Conservation (phyloP, 2,329 filamentous ascomycete genomes). For the Diplocarpon rosae region DNA sequence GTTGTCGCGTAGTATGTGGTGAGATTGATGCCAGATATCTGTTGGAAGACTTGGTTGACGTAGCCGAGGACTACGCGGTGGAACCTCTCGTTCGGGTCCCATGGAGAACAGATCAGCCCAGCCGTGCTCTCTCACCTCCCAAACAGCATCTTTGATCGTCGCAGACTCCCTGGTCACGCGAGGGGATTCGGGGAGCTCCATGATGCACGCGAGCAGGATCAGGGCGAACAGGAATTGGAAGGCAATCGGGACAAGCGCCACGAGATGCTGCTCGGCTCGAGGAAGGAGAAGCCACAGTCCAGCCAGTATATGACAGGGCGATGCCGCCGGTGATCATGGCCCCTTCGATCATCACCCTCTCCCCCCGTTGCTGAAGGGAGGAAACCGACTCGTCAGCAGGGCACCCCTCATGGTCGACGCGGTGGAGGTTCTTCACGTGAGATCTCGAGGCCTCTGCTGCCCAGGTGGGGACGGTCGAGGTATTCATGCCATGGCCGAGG, state of each 20-base stretch:
- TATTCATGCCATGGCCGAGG: conserved; percentile 40
- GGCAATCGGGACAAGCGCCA: conserved; percentile 53
- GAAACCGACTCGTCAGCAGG: background rate
- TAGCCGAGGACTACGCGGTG: conserved; percentile 41
- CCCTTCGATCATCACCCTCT: conserved; percentile 49
- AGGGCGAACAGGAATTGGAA: conserved; percentile 48
- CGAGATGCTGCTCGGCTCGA: conserved; percentile 34
- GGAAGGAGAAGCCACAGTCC: conserved; percentile 45
- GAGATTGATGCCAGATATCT: conserved; percentile 34
- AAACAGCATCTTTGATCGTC: conserved; percentile 49
- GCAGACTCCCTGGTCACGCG: conserved; percentile 37
- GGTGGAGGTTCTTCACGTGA: conserved; percentile 24
- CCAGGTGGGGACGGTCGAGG: conserved; percentile 44
- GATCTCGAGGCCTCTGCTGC: conserved; percentile 47
- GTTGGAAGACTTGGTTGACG: conserved; percentile 41
- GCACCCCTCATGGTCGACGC: too few relatives aligned
- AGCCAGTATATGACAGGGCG: conserved; percentile 50
- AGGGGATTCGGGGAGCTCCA: conserved; percentile 41
- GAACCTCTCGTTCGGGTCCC: conserved; percentile 40
- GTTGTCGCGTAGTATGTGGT: conserved; percentile 38
- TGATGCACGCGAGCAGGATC: conserved; percentile 42
- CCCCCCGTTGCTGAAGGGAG: conserved; percentile 36
- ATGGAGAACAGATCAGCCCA: conserved; percentile 37
- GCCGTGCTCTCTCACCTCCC: conserved; percentile 35
- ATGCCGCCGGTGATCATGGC: conserved; percentile 46